These are phyloP conservation scores for Penicillium cataractarum DNA, from an alignment of 495 filamentous ascomycete genomes.

Conservation along the genomic window DNA sequence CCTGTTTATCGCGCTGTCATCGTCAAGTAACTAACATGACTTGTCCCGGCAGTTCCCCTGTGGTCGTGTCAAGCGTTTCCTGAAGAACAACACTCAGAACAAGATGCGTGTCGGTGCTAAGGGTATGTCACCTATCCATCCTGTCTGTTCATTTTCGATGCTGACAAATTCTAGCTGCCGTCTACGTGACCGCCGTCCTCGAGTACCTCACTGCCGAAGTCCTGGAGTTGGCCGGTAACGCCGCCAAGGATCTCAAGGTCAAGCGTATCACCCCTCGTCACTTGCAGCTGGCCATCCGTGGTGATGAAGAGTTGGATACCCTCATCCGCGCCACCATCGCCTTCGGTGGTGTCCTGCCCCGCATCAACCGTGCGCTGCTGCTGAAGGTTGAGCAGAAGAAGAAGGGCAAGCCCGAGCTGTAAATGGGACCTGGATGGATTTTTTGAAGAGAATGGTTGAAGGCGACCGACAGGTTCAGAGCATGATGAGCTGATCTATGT, in stretches of 20 bases:
- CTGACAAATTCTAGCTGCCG: constrained; percentile 64
- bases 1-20: neutral
- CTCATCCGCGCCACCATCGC: constrained; percentile 97
- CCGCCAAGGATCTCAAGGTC: constrained; percentile 98
- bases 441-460: constrained; percentile 4
- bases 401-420: constrained; percentile 72
- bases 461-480: constrained; percentile 8
- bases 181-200: constrained; percentile 97
- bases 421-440: constrained; percentile 24
- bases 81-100: constrained; percentile 98
- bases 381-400: constrained; percentile 99
- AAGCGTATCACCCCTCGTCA: constrained; percentile 99
- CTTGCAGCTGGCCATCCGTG: constrained; percentile 95
- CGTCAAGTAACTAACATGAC: constrained; percentile 20
- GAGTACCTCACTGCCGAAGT: constrained; percentile 99
- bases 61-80: constrained; percentile 98
- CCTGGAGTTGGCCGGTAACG: constrained; percentile 95
- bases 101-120: constrained; percentile 99
- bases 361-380: constrained; percentile 96
- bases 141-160: neutral
- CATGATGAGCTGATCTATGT: constrained; percentile 3
- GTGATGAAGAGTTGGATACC: constrained; percentile 97
- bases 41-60: constrained; percentile 81
- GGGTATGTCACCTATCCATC: constrained; percentile 44
- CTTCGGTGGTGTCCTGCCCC: constrained; percentile 95